phyloP scores from a whole-genome alignment of 1,139 yeast genomes.

The Kodamaea plutei region DNA sequence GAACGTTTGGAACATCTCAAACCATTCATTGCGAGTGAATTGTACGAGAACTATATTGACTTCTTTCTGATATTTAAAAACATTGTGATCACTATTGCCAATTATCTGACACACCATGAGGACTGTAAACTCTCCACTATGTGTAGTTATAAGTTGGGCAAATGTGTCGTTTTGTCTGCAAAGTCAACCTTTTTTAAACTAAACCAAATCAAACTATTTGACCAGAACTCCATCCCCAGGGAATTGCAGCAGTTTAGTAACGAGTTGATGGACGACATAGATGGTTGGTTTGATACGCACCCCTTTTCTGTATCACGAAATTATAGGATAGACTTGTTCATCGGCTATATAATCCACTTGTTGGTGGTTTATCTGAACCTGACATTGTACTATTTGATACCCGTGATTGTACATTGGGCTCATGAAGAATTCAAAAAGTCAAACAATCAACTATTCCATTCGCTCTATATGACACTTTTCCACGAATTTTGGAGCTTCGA shows the following conservation, averaged over 20 bases:
- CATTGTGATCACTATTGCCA: constrained; percentile 17
- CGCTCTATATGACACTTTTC: constrained; percentile 18
- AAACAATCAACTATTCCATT: constrained; percentile 6
- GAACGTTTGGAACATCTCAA: constrained; percentile 24
- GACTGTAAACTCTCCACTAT: constrained; percentile 18
- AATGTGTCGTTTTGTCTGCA: constrained; percentile 30
- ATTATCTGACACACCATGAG: background rate
- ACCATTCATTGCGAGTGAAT: constrained; percentile 24
- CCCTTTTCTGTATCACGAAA: constrained; percentile 20
- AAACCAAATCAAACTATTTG: constrained; percentile 31
- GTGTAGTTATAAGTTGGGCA: constrained; percentile 32
- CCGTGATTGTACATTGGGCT: constrained; percentile 37
- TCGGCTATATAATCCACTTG: constrained; percentile 35
- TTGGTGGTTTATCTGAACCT: constrained; percentile 32
- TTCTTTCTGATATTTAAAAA: constrained; percentile 27
- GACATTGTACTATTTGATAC: constrained; percentile 28
- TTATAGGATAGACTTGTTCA: constrained; percentile 22
- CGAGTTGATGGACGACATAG: constrained; percentile 31
- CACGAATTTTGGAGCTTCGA: constrained; percentile 28
- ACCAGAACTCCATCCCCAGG: constrained; percentile 25
- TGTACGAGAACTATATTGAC: constrained; percentile 28
- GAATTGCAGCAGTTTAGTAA: constrained; percentile 19
- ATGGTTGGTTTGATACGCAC: constrained; percentile 35
- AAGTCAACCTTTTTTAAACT: constrained; percentile 33
- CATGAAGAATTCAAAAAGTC: constrained; percentile 19